These are phyloP conservation scores for Starmera quercuum DNA, from an alignment of 805 yeast species.

Conservation along the genomic window DNA sequence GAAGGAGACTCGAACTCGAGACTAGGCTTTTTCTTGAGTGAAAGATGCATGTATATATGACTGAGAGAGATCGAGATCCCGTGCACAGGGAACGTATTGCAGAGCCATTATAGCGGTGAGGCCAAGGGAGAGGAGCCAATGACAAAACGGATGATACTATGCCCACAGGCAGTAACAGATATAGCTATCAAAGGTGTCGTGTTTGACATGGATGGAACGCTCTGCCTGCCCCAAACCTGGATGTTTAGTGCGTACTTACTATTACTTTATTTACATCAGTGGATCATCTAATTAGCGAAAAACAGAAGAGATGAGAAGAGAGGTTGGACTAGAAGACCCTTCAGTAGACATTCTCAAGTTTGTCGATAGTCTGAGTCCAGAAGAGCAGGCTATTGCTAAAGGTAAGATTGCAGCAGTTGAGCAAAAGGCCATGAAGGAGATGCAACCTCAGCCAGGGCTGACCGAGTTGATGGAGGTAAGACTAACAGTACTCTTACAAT, in stretches of 20 bases:
- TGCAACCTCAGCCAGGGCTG: slow-evolving; percentile 26
- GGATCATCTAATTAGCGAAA: neutral
- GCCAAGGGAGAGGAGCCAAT: too few relatives aligned
- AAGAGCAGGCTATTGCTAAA: slow-evolving; percentile 35
- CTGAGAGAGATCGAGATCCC: neutral
- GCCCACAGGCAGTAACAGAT: slow-evolving; percentile 17
- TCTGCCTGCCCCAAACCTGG: slow-evolving; percentile 59
- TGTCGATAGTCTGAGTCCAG: slow-evolving; percentile 34
- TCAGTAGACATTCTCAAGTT: slow-evolving; percentile 45
- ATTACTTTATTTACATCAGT: too few relatives aligned
- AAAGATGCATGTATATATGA: neutral
- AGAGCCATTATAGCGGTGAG: too few relatives aligned
- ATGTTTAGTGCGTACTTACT: slow-evolving; percentile 30
- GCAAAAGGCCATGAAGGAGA: slow-evolving; percentile 50
- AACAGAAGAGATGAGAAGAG: slow-evolving; percentile 48
- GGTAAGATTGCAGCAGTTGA: slow-evolving; percentile 44
- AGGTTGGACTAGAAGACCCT: slow-evolving; percentile 39
- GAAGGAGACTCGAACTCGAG: neutral
- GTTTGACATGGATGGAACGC: slow-evolving; percentile 78
- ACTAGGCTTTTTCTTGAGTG: neutral
- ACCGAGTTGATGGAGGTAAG: slow-evolving; percentile 6
- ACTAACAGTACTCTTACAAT: neutral
- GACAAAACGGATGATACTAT: slow-evolving; percentile 16
- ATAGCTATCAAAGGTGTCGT: slow-evolving; percentile 42
- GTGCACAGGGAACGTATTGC: too few relatives aligned